phyloP scores from a whole-genome alignment of 2,329 filamentous ascomycete species.

The Fusarium oxysporum region DNA sequence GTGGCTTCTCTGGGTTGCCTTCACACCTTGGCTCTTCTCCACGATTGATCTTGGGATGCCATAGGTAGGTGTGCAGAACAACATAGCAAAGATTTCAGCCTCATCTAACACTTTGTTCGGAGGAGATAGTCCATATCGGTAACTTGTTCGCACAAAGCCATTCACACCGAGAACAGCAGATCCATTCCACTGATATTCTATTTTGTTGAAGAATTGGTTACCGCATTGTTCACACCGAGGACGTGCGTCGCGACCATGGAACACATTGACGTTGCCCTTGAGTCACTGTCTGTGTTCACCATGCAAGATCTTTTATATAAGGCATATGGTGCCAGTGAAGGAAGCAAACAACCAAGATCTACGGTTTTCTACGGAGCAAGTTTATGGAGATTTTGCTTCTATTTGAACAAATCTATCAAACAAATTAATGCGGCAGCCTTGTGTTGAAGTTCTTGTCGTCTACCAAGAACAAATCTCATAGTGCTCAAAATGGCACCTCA shows the following conservation, averaged over 20 bases:
- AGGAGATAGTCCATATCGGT: background rate
- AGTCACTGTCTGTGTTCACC: background rate
- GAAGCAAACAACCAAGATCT: background rate
- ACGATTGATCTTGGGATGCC: background rate
- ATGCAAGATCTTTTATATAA: constrained; percentile 20
- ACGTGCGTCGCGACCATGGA: background rate
- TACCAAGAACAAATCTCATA: background rate
- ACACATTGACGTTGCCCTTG: background rate
- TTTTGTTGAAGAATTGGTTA: background rate
- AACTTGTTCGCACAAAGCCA: constrained; percentile 20
- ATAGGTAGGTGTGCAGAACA: constrained; percentile 8
- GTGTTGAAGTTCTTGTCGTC: constrained; percentile 2
- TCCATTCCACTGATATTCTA: background rate
- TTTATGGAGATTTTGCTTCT: constrained; percentile 1
- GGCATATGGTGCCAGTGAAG: background rate
- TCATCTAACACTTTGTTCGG: constrained; percentile 12
- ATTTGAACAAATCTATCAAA: background rate
- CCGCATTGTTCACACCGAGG: constrained; percentile 10
- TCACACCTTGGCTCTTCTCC: background rate
- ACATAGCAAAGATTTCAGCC: background rate
- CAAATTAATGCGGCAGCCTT: background rate
- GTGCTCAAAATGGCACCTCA: constrained; percentile 17
- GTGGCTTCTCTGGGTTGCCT: constrained; percentile 6
- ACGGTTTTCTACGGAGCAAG: background rate
- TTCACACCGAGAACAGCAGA: background rate